phyloP scores from a whole-genome alignment of 2,329 filamentous ascomycete genomes.

The Aspergillus intermedius region DNA sequence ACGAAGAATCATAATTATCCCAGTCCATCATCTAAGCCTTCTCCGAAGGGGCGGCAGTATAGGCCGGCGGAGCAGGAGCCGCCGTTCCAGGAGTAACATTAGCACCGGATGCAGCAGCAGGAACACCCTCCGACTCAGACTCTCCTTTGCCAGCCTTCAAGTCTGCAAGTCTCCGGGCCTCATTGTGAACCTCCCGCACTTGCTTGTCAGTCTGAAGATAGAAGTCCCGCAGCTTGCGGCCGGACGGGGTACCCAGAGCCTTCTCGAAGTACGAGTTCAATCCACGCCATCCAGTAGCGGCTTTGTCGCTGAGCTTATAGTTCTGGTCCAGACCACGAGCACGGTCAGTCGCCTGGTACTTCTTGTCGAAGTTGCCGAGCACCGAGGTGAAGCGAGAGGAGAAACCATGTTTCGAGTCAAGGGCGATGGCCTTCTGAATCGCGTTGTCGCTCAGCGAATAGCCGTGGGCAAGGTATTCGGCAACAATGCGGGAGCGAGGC shows the following conservation, averaged over 20 bases:
- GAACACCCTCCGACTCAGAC: constrained; percentile 32
- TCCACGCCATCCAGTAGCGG: constrained; percentile 59
- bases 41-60: constrained; percentile 15
- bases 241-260: constrained; percentile 77
- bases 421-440: constrained; percentile 73
- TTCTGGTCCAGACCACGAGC: constrained; percentile 76
- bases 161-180: constrained; percentile 81
- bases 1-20: not conserved
- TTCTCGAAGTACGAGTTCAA: constrained; percentile 91
- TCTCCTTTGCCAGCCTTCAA: constrained; percentile 60
- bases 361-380: constrained; percentile 69
- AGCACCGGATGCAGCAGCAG: constrained; percentile 13
- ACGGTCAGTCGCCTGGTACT: constrained; percentile 81
- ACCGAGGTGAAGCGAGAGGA: constrained; percentile 70
- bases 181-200: constrained; percentile 86
- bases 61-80: constrained; percentile 17
- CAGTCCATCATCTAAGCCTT: constrained; percentile 17
- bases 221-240: constrained; percentile 79
- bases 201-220: constrained; percentile 81
- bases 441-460: constrained; percentile 75
- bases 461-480: constrained; percentile 93
- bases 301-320: constrained; percentile 73
- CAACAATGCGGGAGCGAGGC: constrained; percentile 84
- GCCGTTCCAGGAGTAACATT: constrained; percentile 12
- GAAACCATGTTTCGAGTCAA: constrained; percentile 86